A percentile compares a stretch with the other conserved stretches of the same genome.
phyloP scores from a whole-genome alignment of 2,329 filamentous ascomycete species.

The Venturiaceae sp. region DNA sequence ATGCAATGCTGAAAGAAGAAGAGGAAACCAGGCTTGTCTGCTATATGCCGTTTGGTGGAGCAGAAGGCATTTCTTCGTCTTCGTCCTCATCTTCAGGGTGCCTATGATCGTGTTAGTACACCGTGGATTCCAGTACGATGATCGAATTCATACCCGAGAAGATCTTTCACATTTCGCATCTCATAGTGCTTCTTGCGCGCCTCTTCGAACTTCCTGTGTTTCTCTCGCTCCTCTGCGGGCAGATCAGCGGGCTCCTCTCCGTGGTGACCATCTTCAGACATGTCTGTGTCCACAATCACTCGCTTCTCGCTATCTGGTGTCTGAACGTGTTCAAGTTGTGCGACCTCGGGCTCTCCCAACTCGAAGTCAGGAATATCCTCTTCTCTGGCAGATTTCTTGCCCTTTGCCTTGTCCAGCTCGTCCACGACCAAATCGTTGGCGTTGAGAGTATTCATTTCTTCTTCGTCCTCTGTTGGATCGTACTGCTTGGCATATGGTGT shows the following conservation, averaged over 20 bases:
- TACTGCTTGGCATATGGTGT: conserved; percentile 92
- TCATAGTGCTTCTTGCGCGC: conserved; percentile 96
- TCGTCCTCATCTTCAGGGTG: conserved; percentile 34
- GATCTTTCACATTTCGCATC: conserved; percentile 86
- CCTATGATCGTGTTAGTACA: conserved; percentile 14
- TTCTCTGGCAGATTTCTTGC: conserved; percentile 39
- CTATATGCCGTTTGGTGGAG: not conserved
- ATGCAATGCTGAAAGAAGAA: not conserved
- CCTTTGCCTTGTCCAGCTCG: conserved; percentile 49
- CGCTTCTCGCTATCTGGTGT: conserved; percentile 53
- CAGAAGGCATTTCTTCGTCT: conserved; percentile 23
- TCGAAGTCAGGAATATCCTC: conserved; percentile 89
- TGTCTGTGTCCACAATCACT: conserved; percentile 62
- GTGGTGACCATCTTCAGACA: conserved; percentile 38
- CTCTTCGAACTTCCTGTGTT: conserved; percentile 85
- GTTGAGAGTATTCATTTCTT: conserved; percentile 57
- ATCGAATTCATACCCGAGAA: conserved; percentile 58
- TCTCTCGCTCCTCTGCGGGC: conserved; percentile 66
- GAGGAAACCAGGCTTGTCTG: not conserved
- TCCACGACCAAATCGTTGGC: conserved; percentile 61
- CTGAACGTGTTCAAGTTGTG: conserved; percentile 17
- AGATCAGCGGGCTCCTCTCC: conserved; percentile 47
- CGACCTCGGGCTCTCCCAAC: conserved; percentile 75
- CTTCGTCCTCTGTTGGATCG: conserved; percentile 79
- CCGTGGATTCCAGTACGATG: not conserved